Evolutionary conservation across 2,329 filamentous ascomycete genomes (phyloP), one percentile per base, ranked within the genome.

Genomic region (Rutstroemia sp.): DNA sequence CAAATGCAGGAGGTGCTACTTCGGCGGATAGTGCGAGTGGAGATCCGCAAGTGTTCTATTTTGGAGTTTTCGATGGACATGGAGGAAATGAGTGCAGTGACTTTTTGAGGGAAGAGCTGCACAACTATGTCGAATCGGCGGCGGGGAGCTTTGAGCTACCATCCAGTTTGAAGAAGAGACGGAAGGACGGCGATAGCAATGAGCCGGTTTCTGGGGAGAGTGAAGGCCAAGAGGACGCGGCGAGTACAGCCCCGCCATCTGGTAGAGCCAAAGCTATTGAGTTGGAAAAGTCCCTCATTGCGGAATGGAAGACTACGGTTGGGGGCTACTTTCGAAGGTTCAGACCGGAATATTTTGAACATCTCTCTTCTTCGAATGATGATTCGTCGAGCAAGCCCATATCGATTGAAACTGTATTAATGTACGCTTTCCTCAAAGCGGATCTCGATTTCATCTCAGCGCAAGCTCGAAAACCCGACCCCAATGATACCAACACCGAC

Each of bases 31-130:
- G 86, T 61, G 83, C 88, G 1, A 88, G 83, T 60, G 92, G 92
- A 2, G 92, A 97, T 68, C 92, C 92, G 1, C 92, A 97, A 69
- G 86, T 97, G 37, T 99, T 99, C 72, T 99, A 97, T 72, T 99
- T 96, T 77, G 92, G 83, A 1, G 85, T 97, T 1, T 99, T 97
- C 67, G 94, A 99, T 71, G 94, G 94, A 2, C 94, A 99, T 73
- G 94, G 94, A 9, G 94, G 94, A 19, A 81, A 77, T 19, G 88
- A 96, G 70, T 97, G 94, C 71, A 91, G 90, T 58, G 84, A 87
- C 17, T 97, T 96, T 65, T 72, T 97, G 63, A 80, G 85, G 57
- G 89, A 96, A 58, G 83, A 88, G 67, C 74, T 99, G 58, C 94
- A 96, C 70, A 82, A 82, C 9, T 97, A 96, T 69, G 84, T 99